phyloP scores from a whole-genome alignment of 768 basidiomycete genomes.

The Phlegmacium glaucopus region DNA sequence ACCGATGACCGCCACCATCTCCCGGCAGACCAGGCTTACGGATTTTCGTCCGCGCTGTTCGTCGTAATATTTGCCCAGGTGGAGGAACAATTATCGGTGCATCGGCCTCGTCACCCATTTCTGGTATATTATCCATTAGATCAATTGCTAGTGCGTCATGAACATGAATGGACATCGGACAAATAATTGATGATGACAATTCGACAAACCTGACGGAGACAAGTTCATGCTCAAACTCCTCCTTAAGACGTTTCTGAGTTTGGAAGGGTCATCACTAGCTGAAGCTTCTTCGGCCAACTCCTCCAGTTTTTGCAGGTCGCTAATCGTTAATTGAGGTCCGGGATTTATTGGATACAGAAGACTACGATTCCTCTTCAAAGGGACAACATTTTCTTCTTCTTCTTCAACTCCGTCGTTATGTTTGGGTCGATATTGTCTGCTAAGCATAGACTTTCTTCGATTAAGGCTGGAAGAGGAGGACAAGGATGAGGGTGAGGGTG shows the following conservation, averaged over 20 bases:
- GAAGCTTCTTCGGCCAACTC: conserved; percentile 89
- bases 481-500: conserved; percentile 41
- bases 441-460: conserved; percentile 91
- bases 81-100: conserved; percentile 88
- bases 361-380: conserved; percentile 65
- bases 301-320: conserved; percentile 92
- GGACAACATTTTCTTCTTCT: conserved; percentile 56
- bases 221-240: conserved; percentile 88
- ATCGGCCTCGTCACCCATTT: conserved; percentile 78
- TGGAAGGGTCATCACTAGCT: conserved; percentile 75
- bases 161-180: conserved; percentile 14
- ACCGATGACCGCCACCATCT: conserved; percentile 83
- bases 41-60: conserved; percentile 93
- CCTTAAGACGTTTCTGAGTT: conserved; percentile 73
- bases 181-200: conserved; percentile 8
- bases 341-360: conserved; percentile 57
- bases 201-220: conserved; percentile 74
- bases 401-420: conserved; percentile 72
- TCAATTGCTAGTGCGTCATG: conserved; percentile 48
- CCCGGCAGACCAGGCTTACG: conserved; percentile 77
- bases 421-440: conserved; percentile 85
- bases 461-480: conserved; percentile 51
- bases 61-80: conserved; percentile 85
- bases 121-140: conserved; percentile 63
- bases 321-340: conserved; percentile 87